Conservation (phyloP, 2,329 filamentous ascomycete species). For the Nemania sp. region DNA sequence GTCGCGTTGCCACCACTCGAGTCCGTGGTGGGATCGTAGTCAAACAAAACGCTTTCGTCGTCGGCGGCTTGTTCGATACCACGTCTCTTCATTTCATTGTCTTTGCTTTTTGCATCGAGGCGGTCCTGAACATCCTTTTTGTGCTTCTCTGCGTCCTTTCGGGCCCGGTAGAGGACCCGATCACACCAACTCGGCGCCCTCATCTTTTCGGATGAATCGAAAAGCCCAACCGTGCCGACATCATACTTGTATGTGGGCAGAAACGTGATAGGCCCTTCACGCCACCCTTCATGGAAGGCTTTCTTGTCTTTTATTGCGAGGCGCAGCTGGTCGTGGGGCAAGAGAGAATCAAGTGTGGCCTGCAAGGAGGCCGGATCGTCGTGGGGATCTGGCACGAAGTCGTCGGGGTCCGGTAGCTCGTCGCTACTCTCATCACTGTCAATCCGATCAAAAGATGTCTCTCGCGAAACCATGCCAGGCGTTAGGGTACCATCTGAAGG, state of each 20-base stretch:
- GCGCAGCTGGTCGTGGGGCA: constrained; percentile 87
- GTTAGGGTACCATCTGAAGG: constrained; percentile 43
- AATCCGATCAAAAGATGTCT: constrained; percentile 38
- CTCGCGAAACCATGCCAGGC: constrained; percentile 40
- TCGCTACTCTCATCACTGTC: constrained; percentile 42
- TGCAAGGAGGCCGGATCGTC: constrained; percentile 85
- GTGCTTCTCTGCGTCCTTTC: constrained; percentile 68
- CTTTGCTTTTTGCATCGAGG: constrained; percentile 69
- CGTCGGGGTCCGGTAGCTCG: constrained; percentile 64
- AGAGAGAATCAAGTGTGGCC: constrained; percentile 81
- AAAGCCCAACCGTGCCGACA: constrained; percentile 86
- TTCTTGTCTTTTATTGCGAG: constrained; percentile 75
- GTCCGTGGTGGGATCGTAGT: constrained; percentile 86
- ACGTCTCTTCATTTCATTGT: constrained; percentile 82
- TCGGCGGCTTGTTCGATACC: constrained; percentile 75
- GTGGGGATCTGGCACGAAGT: constrained; percentile 68
- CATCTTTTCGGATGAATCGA: constrained; percentile 94
- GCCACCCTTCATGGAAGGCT: constrained; percentile 89
- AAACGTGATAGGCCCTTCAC: constrained; percentile 85
- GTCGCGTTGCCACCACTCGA: constrained; percentile 50
- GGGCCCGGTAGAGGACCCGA: constrained; percentile 83
- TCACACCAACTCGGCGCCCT: constrained; percentile 97
- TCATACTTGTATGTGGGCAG: constrained; percentile 98
- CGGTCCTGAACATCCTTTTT: constrained; percentile 65
- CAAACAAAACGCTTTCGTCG: constrained; percentile 84